These are phyloP conservation scores for Rhizoclosmatium sp. DNA, from an alignment of 192 early-diverging fungal genomes.

Conservation along the genomic window DNA sequence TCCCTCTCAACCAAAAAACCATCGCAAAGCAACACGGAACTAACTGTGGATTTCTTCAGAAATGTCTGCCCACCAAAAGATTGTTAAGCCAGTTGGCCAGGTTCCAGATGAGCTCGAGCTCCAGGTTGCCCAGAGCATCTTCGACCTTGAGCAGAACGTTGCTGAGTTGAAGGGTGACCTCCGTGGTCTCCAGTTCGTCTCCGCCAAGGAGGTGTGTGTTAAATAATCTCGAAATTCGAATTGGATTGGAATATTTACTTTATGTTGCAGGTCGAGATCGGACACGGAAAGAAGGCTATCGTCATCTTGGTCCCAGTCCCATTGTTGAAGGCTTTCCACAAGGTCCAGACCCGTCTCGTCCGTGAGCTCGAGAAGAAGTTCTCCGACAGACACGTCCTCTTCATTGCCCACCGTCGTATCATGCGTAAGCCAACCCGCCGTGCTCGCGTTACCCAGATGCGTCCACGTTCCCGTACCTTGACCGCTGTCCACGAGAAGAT, in stretches of 20 bases:
- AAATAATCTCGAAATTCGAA: background rate
- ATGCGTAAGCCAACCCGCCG: conserved; percentile 91
- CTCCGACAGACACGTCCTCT: conserved; percentile 97
- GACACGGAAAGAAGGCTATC: conserved; percentile 95
- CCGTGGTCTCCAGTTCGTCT: conserved; percentile 90
- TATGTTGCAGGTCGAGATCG: conserved; percentile 77
- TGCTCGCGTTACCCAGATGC: conserved; percentile 88
- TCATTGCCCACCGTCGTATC: conserved; percentile 94
- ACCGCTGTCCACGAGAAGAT: conserved; percentile 96
- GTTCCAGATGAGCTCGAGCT: conserved; percentile 87
- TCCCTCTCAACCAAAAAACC: background rate
- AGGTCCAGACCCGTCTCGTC: conserved; percentile 93
- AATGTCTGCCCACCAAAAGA: conserved; percentile 57
- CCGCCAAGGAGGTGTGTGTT: conserved; percentile 88
- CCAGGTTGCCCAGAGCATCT: conserved; percentile 93
- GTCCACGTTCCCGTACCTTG: conserved; percentile 96
- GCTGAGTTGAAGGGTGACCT: conserved; percentile 97
- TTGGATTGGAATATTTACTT: background rate
- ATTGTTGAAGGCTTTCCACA: conserved; percentile 92
- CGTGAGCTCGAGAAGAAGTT: conserved; percentile 99
- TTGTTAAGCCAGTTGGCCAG: conserved; percentile 64
- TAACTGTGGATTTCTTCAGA: background rate
- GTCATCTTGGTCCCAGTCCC: conserved; percentile 98
- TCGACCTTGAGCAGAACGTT: conserved; percentile 95
- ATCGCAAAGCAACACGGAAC: background rate